phyloP scores from a whole-genome alignment of 2,329 filamentous ascomycete genomes.

The Ceratocystis colombiana region DNA sequence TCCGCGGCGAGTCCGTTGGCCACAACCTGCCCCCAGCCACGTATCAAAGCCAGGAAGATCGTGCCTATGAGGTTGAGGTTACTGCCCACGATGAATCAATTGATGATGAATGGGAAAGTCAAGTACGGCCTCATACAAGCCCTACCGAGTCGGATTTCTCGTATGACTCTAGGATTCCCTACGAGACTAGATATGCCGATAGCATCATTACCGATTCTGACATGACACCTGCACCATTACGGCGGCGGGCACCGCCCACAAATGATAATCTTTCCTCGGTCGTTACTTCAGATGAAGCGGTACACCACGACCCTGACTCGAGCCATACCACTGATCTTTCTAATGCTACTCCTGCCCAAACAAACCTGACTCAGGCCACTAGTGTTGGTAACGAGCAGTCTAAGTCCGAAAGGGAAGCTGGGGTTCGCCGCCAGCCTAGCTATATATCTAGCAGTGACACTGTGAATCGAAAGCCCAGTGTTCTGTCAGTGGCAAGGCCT shows the following conservation, averaged over 20 bases:
- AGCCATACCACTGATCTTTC: slow-evolving; percentile 36
- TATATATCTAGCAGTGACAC: slow-evolving; percentile 17
- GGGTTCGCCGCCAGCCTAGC: slow-evolving; percentile 19
- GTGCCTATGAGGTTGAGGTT: slow-evolving; percentile 29
- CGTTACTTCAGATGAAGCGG: slow-evolving; percentile 45
- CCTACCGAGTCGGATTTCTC: slow-evolving; percentile 22
- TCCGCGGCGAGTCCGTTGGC: slow-evolving; percentile 49
- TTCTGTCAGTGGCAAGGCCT: not conserved
- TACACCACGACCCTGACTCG: slow-evolving; percentile 41
- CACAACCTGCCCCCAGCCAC: slow-evolving; percentile 38
- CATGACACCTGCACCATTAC: slow-evolving; percentile 30
- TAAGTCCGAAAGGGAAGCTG: slow-evolving; percentile 15
- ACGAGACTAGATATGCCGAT: slow-evolving; percentile 15
- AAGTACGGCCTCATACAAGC: slow-evolving; percentile 9
- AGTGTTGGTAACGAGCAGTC: slow-evolving; percentile 42
- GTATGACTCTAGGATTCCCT: slow-evolving; percentile 12
- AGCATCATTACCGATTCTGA: slow-evolving; percentile 25
- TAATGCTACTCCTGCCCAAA: slow-evolving; percentile 33
- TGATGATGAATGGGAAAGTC: slow-evolving; percentile 29
- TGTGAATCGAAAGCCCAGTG: slow-evolving; percentile 18
- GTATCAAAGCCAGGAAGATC: slow-evolving; percentile 42
- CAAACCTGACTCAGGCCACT: slow-evolving; percentile 46
- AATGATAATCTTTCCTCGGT: slow-evolving; percentile 50
- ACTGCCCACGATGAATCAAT: slow-evolving; percentile 28
- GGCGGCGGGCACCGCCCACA: slow-evolving; percentile 41